Base-by-base conservation (phyloP, 192 early-diverging fungal species). In the Backusella mclennaniae region DNA sequence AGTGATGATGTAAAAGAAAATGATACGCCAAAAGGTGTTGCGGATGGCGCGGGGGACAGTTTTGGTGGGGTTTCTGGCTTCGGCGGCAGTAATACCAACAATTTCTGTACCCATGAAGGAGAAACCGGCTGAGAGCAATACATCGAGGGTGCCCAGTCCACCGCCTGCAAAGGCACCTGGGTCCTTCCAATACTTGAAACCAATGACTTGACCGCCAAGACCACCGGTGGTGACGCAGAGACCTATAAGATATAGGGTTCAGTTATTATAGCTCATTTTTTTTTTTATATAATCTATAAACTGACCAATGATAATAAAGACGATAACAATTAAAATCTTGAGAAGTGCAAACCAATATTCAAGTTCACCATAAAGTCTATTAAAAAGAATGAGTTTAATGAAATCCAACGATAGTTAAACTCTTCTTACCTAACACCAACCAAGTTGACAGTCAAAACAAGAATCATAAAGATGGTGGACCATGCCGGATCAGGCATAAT, bases 1-100 rank as follows among this genome's bases (percentile, higher is more conserved):
- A 12, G 93, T 90, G 11, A 86, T 74, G 63, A 96, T 79, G 82
- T 94, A 96, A 86, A 96, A 96, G 36, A 95, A 84, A 31, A 92
- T 76, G 72, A 96, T 95, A 71, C 95, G 89, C 93, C 92, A 95
- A 75, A 96, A 96, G 67, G 89, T 88, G 35, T 89, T 86, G 26
- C 86, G 82, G 36, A 92, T 91, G 21, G 89, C 91, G 9, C 86
- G 82, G 35, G 91, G 91, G 2, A 92, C 90, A 36, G 88, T 88
- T 63, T 91, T 89, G 26, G 84, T 81, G 21, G 95, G 95, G 81
- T 96, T 96, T 35, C 86, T 89, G 49, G 91, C 89, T 81, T 96
- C 95, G 63, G 93, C 95, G 6, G 93, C 93, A 4, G 95, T 93
- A 74, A 96, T 88, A 38, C 94, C 95, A 7, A 96, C 92, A 95